Percentiles rank a stretch among this genome's conserved stretches.
Conservation (phyloP, 1,139 yeast genomes). For the Kurtzmaniella quercitrusa region DNA sequence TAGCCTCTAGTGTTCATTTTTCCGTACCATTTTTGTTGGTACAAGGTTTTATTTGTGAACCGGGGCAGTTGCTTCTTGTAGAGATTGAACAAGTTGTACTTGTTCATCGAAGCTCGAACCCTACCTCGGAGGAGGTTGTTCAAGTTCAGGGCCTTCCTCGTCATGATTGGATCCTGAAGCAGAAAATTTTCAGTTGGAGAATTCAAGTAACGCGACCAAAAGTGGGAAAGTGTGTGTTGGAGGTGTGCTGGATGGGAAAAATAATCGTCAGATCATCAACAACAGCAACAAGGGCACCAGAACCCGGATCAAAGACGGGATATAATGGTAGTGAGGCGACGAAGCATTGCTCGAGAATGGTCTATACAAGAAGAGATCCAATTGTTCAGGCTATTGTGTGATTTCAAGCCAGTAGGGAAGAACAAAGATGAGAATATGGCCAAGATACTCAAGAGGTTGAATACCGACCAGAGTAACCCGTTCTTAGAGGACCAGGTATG, state of each 20-base stretch:
- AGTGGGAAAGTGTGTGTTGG: neutral
- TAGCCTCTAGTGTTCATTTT: conserved; percentile 91
- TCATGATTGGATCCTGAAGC: conserved; percentile 34
- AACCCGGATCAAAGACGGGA: neutral
- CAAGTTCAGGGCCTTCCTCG: conserved; percentile 56
- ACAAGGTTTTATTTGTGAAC: conserved; percentile 57
- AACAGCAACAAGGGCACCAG: neutral
- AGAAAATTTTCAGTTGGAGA: conserved; percentile 2
- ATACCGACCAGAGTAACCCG: conserved; percentile 24
- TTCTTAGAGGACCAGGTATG: conserved; percentile 52
- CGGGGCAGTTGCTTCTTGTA: conserved; percentile 59
- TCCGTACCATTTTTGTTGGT: conserved; percentile 88
- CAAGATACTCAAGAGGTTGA: conserved; percentile 50
- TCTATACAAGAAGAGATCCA: conserved; percentile 60
- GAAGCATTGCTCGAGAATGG: conserved; percentile 37
- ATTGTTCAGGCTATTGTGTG: conserved; percentile 62
- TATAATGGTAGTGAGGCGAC: conserved; percentile 1
- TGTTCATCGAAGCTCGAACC: conserved; percentile 89
- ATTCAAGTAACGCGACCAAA: neutral
- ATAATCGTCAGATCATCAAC: neutral
- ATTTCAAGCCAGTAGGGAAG: conserved; percentile 61
- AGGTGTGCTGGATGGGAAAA: neutral
- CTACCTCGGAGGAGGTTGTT: conserved; percentile 65
- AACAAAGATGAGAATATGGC: conserved; percentile 58
- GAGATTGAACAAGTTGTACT: conserved; percentile 83